Conservation (phyloP, 495 filamentous ascomycete species). For the Amorphotheca resinae region DNA sequence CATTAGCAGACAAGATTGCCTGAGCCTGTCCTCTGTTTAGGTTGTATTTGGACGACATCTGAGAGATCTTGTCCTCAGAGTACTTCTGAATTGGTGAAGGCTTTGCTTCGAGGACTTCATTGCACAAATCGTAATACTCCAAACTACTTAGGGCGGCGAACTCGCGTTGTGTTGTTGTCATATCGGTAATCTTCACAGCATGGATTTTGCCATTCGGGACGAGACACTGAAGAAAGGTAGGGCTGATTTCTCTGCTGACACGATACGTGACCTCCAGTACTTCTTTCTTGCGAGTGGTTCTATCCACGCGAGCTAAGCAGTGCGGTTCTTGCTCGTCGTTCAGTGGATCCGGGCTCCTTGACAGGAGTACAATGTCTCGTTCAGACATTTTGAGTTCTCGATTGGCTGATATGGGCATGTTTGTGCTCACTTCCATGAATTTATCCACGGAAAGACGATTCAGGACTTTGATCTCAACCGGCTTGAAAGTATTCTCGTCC, state of each 20-base stretch:
- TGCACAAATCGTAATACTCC: slow-evolving; percentile 89
- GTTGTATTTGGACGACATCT: slow-evolving; percentile 58
- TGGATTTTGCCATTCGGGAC: slow-evolving; percentile 53
- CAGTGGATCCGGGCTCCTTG: slow-evolving; percentile 53
- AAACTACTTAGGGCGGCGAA: slow-evolving; percentile 82
- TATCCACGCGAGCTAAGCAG: slow-evolving; percentile 74
- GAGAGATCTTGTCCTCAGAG: slow-evolving; percentile 52
- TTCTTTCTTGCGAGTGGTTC: slow-evolving; percentile 65
- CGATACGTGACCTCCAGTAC: slow-evolving; percentile 74
- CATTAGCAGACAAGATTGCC: slow-evolving; percentile 78
- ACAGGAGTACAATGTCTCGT: slow-evolving; percentile 80
- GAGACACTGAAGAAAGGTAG: slow-evolving; percentile 31
- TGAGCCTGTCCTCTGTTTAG: slow-evolving; percentile 87
- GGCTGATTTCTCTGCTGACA: slow-evolving; percentile 47
- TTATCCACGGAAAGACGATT: slow-evolving; percentile 82
- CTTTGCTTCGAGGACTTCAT: slow-evolving; percentile 77
- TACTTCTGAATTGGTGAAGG: slow-evolving; percentile 79
- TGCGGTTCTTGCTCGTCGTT: slow-evolving; percentile 51
- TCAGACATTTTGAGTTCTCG: slow-evolving; percentile 64
- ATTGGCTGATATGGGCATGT: slow-evolving; percentile 52
- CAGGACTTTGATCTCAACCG: slow-evolving; percentile 72
- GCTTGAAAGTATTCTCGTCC: slow-evolving; percentile 67
- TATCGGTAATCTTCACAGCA: slow-evolving; percentile 70
- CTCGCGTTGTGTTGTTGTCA: slow-evolving; percentile 88
- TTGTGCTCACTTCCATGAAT: slow-evolving; percentile 81